Conservation (phyloP, 306 rosid species). For the Gastrolobium bilobum region DNA sequence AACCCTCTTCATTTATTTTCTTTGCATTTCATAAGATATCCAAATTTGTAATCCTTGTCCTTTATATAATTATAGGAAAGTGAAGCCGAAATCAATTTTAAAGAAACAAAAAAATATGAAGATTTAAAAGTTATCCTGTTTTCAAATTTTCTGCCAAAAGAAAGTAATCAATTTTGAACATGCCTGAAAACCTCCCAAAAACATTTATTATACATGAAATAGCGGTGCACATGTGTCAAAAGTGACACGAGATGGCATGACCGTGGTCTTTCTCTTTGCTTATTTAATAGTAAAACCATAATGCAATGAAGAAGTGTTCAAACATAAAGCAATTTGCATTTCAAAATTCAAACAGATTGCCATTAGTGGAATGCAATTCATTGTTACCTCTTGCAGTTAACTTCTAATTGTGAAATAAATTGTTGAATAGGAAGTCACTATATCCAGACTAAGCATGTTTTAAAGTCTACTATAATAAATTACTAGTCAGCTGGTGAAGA, state of each 20-base stretch:
- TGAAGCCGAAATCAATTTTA: background rate
- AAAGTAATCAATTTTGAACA: conserved; percentile 5
- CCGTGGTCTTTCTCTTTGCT: background rate
- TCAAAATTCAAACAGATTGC: background rate
- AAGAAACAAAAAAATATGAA: background rate
- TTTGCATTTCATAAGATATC: background rate
- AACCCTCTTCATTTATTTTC: background rate
- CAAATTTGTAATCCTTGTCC: background rate
- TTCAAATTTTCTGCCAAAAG: background rate
- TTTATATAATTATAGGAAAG: background rate
- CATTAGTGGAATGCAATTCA: background rate
- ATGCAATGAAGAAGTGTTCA: background rate
- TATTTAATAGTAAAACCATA: background rate
- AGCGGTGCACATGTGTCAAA: background rate
- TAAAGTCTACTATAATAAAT: background rate
- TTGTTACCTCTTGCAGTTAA: background rate
- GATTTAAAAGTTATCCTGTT: background rate
- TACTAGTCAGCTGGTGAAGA: background rate
- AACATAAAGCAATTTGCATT: background rate
- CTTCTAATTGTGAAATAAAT: background rate
- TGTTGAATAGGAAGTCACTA: background rate
- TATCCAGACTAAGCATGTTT: conserved; percentile 6
- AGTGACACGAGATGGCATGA: background rate
- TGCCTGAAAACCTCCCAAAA: background rate
- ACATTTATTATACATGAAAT: conserved; percentile 1